Percentiles rank a stretch among this genome's conserved stretches.
phyloP scores from a whole-genome alignment of 2,329 filamentous ascomycete species.

The Fonsecaea monophora region DNA sequence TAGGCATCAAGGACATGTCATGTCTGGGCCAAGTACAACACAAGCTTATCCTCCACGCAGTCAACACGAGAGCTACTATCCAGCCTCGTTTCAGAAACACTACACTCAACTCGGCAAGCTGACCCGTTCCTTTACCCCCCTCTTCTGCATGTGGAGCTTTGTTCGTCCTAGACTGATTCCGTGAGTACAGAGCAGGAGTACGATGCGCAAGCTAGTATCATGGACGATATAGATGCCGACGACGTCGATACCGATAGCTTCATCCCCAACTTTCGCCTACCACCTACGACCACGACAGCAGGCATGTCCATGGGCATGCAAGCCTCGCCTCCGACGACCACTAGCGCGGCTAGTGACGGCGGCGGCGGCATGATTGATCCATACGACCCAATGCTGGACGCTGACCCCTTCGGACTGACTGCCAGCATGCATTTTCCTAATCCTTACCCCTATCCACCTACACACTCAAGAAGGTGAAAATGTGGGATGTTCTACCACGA shows the following conservation, averaged over 20 bases:
- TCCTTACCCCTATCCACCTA: conserved; percentile 63
- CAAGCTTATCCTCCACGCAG: conserved; percentile 50
- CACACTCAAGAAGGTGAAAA: conserved; percentile 32
- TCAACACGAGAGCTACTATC: conserved; percentile 69
- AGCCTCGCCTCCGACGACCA: conserved; percentile 51
- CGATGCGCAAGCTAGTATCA: conserved; percentile 85
- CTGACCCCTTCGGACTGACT: conserved; percentile 90
- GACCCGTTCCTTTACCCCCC: conserved; percentile 56
- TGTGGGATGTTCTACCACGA: background rate
- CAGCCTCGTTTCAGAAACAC: conserved; percentile 88
- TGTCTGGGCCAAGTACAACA: conserved; percentile 42
- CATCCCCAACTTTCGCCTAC: conserved; percentile 57
- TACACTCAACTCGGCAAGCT: conserved; percentile 94
- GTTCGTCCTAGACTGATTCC: conserved; percentile 72
- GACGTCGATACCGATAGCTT: conserved; percentile 74
- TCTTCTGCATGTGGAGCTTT: conserved; percentile 62
- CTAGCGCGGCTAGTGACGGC: conserved; percentile 47
- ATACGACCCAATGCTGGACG: conserved; percentile 87
- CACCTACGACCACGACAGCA: conserved; percentile 37
- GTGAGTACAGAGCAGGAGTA: conserved; percentile 91
- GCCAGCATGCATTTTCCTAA: conserved; percentile 95
- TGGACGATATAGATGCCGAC: conserved; percentile 76
- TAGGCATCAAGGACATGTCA: conserved; percentile 46
- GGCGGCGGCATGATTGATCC: conserved; percentile 63
- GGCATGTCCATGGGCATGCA: conserved; percentile 53